A percentile compares a stretch with the other conserved stretches of the same genome.
Conservation (phyloP, 164 flowering plant species). For the Vitis riparia region DNA sequence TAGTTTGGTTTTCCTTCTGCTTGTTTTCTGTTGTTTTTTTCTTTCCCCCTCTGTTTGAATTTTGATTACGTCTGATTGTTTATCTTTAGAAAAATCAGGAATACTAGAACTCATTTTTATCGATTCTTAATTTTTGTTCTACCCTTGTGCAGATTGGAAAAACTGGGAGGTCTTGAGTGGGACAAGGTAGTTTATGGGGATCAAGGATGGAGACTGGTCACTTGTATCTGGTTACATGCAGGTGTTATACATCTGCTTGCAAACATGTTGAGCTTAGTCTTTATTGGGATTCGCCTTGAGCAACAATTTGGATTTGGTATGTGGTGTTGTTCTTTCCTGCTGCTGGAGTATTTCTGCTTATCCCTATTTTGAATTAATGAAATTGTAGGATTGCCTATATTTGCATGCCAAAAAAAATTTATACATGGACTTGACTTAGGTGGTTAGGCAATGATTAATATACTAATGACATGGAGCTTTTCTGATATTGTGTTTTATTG, state of each 20-base stretch:
- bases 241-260: constrained; percentile 81
- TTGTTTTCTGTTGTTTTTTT: too few species aligned
- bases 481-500: constrained; percentile 24
- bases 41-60: too few species aligned
- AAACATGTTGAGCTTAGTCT: constrained; percentile 78
- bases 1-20: too few species aligned
- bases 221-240: constrained; percentile 89
- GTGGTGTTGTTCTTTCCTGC: constrained; percentile 4
- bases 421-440: background rate
- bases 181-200: constrained; percentile 49
- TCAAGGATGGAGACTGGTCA: constrained; percentile 85
- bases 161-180: constrained; percentile 79
- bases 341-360: background rate
- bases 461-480: background rate
- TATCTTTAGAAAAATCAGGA: too few species aligned
- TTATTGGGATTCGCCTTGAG: constrained; percentile 86
- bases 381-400: background rate
- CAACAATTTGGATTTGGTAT: constrained; percentile 88
- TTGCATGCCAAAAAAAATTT: background rate
- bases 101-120: too few species aligned
- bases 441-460: too few species aligned
- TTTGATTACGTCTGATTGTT: too few species aligned
- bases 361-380: too few species aligned
- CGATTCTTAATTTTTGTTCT: background rate
- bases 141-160: constrained; percentile 52